Evolutionary conservation across 768 basidiomycete genomes (phyloP).

Genomic region (Mycena olivaceomarginata): DNA sequence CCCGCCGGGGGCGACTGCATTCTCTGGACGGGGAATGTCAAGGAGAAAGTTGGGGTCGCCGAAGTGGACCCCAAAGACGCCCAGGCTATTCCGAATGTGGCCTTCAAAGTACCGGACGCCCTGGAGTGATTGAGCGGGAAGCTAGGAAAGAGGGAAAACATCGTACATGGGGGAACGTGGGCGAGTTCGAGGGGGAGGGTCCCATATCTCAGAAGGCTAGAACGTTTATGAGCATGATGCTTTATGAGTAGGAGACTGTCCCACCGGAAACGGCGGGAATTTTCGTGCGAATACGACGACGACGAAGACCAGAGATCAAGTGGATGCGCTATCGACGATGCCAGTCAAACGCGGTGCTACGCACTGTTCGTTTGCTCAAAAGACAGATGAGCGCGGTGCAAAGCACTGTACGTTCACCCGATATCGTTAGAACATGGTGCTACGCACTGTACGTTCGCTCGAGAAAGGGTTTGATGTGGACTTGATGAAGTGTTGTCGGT

Average conservation of each 20-base stretch:
- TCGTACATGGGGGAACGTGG: constrained; percentile 26
- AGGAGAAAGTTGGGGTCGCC: constrained; percentile 34
- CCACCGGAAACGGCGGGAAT: constrained; percentile 7
- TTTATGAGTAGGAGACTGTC: constrained; percentile 19
- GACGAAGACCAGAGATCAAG: no score
- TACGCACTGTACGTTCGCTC: constrained; percentile 36
- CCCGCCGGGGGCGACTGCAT: constrained; percentile 21
- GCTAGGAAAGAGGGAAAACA: constrained; percentile 4
- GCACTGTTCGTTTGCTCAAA: background rate
- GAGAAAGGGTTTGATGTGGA: background rate
- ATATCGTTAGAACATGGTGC: constrained; percentile 29
- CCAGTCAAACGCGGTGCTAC: background rate
- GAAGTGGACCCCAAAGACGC: constrained; percentile 41
- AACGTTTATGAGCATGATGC: constrained; percentile 11
- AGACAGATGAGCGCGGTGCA: constrained; percentile 17
- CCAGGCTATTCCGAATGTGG: constrained; percentile 29
- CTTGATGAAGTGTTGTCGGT: no score
- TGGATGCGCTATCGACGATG: no score
- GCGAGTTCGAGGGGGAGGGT: constrained; percentile 24
- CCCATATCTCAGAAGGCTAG: constrained; percentile 26
- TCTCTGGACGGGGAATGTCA: constrained; percentile 30
- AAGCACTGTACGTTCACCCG: constrained; percentile 27
- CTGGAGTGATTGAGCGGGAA: constrained; percentile 8
- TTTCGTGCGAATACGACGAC: no score
- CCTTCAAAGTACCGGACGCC: constrained; percentile 27